phyloP scores from a whole-genome alignment of 768 basidiomycete genomes.

The Hygrophorus pudorinus region DNA sequence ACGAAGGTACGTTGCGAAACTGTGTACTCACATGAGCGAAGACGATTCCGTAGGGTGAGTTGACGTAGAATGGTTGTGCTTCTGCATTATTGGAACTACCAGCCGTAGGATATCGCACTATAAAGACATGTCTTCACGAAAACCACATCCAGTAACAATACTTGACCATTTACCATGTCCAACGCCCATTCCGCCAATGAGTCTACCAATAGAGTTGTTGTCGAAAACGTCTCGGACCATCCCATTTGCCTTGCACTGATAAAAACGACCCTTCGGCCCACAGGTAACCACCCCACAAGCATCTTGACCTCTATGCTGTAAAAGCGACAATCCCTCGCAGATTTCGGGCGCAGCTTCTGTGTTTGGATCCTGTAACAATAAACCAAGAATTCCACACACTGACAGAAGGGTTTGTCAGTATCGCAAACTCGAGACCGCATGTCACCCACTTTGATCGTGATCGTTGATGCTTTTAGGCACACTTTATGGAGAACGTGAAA shows the following conservation, averaged over 20 bases:
- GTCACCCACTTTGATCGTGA: too few relatives aligned
- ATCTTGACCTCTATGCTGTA: conserved; percentile 97
- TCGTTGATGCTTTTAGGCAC: neutral
- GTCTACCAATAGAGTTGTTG: conserved; percentile 55
- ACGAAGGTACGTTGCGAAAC: conserved; percentile 2
- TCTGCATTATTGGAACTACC: conserved; percentile 95
- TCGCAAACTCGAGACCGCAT: neutral
- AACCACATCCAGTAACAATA: neutral
- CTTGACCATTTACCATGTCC: conserved; percentile 70
- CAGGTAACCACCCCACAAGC: conserved; percentile 97
- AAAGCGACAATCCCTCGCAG: conserved; percentile 86
- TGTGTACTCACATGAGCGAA: conserved; percentile 77
- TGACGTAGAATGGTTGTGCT: conserved; percentile 99
- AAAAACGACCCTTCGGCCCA: conserved; percentile 89
- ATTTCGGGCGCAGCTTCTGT: conserved; percentile 79
- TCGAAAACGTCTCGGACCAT: conserved; percentile 99
- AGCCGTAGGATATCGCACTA: conserved; percentile 96
- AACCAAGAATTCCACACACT: conserved; percentile 92
- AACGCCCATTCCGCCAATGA: conserved; percentile 93
- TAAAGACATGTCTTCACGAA: conserved; percentile 1
- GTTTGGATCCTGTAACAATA: conserved; percentile 71
- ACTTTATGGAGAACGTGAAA: too few relatives aligned
- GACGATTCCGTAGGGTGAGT: conserved; percentile 98
- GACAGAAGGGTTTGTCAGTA: neutral
- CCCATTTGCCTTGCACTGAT: conserved; percentile 97